phyloP scores from a whole-genome alignment of 305 asterid species.

The Solanum hybrid region DNA sequence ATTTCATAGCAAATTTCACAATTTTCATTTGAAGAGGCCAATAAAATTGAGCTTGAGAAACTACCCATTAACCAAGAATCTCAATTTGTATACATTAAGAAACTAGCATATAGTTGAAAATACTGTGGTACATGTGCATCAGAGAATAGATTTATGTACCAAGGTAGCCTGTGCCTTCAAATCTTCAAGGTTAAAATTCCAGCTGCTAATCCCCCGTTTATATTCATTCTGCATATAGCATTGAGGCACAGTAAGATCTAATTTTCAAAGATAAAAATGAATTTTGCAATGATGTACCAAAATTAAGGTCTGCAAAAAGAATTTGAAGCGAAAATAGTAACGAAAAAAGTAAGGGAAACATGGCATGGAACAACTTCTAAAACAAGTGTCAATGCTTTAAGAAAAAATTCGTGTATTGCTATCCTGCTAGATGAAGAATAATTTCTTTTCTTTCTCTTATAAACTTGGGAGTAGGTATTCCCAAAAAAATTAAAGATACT shows the following conservation, averaged over 20 bases:
- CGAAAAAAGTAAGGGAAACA: neutral
- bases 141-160: constrained; percentile 29
- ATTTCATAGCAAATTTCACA: neutral
- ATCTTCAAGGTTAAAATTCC: constrained; percentile 96
- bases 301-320: neutral
- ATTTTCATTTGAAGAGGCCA: neutral
- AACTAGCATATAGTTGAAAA: neutral
- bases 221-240: constrained; percentile 67
- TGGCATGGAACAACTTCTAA: neutral
- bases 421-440: neutral
- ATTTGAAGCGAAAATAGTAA: neutral
- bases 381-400: neutral
- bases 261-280: neutral
- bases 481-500: neutral
- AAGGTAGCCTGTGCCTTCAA: constrained; percentile 94
- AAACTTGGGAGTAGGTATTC: neutral
- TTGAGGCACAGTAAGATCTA: neutral
- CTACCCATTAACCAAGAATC: neutral
- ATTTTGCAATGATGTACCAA: neutral
- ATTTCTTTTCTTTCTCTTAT: neutral
- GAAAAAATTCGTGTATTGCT: neutral
- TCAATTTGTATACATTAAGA: neutral
- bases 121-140: neutral
- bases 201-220: constrained; percentile 93
- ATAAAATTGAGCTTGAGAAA: neutral